These are phyloP conservation scores for Cryptosporidium viatorum DNA, from an alignment of 169 alveolate genomes.

Conservation along the genomic window DNA sequence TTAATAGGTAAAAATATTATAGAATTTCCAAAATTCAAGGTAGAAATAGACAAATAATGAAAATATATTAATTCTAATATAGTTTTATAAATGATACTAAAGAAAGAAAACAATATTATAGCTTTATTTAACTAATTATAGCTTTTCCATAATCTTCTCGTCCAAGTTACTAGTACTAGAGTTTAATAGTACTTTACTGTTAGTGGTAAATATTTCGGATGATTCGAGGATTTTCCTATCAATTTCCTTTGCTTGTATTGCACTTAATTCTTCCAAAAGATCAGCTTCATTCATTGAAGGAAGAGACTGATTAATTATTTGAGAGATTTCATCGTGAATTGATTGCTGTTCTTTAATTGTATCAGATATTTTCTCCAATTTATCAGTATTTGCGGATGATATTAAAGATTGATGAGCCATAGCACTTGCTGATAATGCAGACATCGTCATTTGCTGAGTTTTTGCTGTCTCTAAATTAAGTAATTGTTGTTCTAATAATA, in stretches of 20 bases:
- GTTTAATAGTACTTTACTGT: constrained; percentile 1
- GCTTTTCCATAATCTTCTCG: constrained; percentile 52
- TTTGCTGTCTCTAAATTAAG: constrained; percentile 64
- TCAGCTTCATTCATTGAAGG: constrained; percentile 74
- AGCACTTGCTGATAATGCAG: constrained; percentile 72
- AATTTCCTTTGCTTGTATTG: constrained; percentile 71
- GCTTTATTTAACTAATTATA: constrained; percentile 15
- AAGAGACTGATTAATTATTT: constrained; percentile 59
- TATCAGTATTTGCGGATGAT: constrained; percentile 57
- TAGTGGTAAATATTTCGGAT: constrained; percentile 37
- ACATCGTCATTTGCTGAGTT: constrained; percentile 73
- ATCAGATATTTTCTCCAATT: constrained; percentile 64
- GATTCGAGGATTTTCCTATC: constrained; percentile 66
- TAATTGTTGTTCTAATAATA: constrained; percentile 56
- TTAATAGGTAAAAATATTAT: constrained; percentile 32
- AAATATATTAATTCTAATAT: not conserved
- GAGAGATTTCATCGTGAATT: constrained; percentile 72
- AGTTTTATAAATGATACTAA: not conserved
- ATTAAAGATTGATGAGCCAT: constrained; percentile 56
- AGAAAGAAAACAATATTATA: not conserved
- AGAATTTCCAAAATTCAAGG: constrained; percentile 51
- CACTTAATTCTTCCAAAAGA: constrained; percentile 61
- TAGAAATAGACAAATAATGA: not conserved
- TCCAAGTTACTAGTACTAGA: constrained; percentile 43
- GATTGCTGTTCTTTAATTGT: constrained; percentile 55